A percentile compares a stretch with the other conserved stretches of the same genome.
These are phyloP conservation scores for Trichoderma koningii DNA, from an alignment of 2,329 filamentous ascomycete genomes.

Conservation along the genomic window DNA sequence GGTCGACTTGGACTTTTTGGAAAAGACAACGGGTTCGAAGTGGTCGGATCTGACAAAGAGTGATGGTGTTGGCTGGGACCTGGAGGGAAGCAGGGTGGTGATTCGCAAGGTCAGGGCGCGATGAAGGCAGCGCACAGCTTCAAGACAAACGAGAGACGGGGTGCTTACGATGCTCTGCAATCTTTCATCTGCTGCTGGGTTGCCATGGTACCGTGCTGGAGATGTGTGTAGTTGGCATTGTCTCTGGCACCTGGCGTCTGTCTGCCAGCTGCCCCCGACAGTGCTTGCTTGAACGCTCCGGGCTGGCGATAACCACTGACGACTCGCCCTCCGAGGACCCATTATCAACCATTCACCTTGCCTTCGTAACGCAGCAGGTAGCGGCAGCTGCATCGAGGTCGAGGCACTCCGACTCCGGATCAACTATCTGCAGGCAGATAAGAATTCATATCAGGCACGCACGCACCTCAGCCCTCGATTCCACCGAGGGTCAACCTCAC, in stretches of 20 bases:
- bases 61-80: conserved; percentile 82
- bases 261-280: conserved; percentile 5
- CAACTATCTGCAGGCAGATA: conserved; percentile 9
- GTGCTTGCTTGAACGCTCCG: background rate
- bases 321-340: background rate
- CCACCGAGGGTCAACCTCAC: background rate
- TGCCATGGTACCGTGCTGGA: background rate
- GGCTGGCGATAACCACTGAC: conserved; percentile 2
- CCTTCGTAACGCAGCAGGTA: background rate
- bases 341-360: conserved; percentile 22
- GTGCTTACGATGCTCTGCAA: background rate
- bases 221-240: background rate
- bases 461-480: background rate
- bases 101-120: conserved; percentile 62
- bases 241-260: background rate
- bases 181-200: background rate
- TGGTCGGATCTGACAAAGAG: conserved; percentile 71
- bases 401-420: background rate
- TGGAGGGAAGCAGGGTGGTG: conserved; percentile 71
- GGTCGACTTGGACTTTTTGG: conserved; percentile 68
- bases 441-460: background rate
- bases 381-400: background rate
- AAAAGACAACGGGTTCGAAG: conserved; percentile 64
- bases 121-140: conserved; percentile 32
- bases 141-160: background rate